Evolutionary conservation across 75 land plant species (phyloP).

Genomic region (Cunninghamia lanceolata): DNA sequence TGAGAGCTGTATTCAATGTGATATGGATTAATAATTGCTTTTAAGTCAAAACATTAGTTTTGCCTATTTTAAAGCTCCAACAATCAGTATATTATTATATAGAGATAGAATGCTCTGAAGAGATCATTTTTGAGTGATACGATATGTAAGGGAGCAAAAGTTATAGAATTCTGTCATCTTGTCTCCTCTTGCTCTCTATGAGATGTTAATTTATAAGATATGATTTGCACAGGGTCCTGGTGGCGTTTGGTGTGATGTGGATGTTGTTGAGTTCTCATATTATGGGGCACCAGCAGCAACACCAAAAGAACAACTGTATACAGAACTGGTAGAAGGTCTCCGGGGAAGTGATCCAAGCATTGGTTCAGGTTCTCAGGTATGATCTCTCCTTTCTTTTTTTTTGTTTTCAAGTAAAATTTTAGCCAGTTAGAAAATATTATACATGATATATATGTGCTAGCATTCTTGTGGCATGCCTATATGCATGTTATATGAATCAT

Average conservation of each 20-base stretch:
- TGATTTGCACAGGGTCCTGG: conserved; percentile 73
- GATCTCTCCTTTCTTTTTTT: background rate
- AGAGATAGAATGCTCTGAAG: background rate
- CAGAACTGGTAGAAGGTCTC: conserved; percentile 87
- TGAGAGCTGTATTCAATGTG: background rate
- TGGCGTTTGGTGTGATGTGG: conserved; percentile 99
- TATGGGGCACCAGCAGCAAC: conserved; percentile 84
- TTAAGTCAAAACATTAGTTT: background rate
- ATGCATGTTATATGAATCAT: background rate
- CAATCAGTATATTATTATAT: background rate
- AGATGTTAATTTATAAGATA: background rate
- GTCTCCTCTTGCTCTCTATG: background rate
- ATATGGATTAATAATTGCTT: background rate
- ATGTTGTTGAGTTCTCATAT: conserved; percentile 94
- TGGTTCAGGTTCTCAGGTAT: conserved; percentile 98
- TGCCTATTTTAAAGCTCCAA: background rate
- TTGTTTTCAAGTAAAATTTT: background rate
- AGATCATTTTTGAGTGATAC: background rate
- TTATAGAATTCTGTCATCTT: background rate
- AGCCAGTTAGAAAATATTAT: background rate
- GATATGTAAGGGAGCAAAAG: background rate
- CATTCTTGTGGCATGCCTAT: background rate
- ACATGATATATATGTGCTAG: background rate
- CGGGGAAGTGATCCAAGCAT: conserved; percentile 83
- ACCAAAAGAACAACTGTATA: conserved; percentile 81